Percentiles rank a stretch among this genome's conserved stretches.
Conservation (phyloP, 805 yeast genomes). For the Candida koratica region DNA sequence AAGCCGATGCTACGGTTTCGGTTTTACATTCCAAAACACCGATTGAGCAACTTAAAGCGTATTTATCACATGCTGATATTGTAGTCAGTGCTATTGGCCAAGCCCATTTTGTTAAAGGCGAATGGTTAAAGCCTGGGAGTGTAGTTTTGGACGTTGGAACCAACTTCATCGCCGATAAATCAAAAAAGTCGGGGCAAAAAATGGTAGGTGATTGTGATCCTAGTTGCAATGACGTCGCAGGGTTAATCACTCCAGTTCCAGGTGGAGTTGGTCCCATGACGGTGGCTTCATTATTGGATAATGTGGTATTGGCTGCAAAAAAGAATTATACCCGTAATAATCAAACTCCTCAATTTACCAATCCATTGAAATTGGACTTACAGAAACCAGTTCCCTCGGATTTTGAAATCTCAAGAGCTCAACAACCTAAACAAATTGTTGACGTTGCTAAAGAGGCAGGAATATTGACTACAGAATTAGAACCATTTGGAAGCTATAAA, state of each 20-base stretch:
- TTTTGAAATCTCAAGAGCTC: slow-evolving; percentile 83
- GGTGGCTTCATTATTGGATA: slow-evolving; percentile 88
- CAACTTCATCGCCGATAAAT: slow-evolving; percentile 74
- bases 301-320: slow-evolving; percentile 73
- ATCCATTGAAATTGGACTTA: slow-evolving; percentile 52
- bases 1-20: slow-evolving; percentile 74
- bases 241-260: slow-evolving; percentile 90
- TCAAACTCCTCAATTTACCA: slow-evolving; percentile 38
- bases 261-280: slow-evolving; percentile 99
- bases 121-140: slow-evolving; percentile 79
- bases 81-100: slow-evolving; percentile 76
- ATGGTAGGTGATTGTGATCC: slow-evolving; percentile 95
- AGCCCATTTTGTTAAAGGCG: slow-evolving; percentile 67
- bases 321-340: slow-evolving; percentile 32
- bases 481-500: slow-evolving; percentile 83
- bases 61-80: slow-evolving; percentile 63
- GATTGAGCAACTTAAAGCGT: slow-evolving; percentile 43
- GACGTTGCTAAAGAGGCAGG: slow-evolving; percentile 79
- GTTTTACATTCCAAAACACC: slow-evolving; percentile 66
- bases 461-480: slow-evolving; percentile 72
- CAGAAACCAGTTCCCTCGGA: slow-evolving; percentile 81
- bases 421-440: slow-evolving; percentile 77
- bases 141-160: slow-evolving; percentile 94
- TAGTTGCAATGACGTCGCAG: slow-evolving; percentile 57
- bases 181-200: slow-evolving; percentile 72